phyloP scores from a whole-genome alignment of 2,329 filamentous ascomycete species.

The Alternaria solani region DNA sequence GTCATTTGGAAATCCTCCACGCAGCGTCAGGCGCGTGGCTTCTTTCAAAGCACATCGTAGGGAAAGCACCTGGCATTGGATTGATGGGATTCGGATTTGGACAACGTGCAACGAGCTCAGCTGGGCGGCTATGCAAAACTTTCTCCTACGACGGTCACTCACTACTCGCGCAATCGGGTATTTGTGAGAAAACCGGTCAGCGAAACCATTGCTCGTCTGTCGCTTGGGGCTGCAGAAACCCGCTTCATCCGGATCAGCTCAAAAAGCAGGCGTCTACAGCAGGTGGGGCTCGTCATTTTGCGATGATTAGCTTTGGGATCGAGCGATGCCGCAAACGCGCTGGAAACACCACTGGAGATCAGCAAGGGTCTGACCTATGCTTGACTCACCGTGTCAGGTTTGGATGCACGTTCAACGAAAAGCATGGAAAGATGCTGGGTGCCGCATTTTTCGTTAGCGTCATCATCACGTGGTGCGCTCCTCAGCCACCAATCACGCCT shows the following conservation, averaged over 20 bases:
- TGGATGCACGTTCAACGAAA: neutral
- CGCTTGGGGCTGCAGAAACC: neutral
- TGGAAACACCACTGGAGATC: neutral
- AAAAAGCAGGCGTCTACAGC: neutral
- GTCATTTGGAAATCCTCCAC: neutral
- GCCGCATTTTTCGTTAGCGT: conserved; percentile 7
- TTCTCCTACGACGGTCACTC: neutral
- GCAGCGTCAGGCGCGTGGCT: neutral
- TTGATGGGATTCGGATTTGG: neutral
- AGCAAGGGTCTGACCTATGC: neutral
- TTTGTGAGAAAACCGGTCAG: neutral
- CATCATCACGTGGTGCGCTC: conserved; percentile 9
- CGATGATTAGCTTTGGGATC: neutral
- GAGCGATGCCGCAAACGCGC: neutral
- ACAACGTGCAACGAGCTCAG: neutral
- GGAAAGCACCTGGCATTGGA: neutral
- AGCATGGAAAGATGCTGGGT: neutral
- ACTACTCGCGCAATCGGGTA: neutral
- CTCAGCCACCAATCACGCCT: neutral
- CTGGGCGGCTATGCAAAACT: neutral
- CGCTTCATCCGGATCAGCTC: neutral
- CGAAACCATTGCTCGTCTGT: neutral
- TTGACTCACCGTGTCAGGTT: neutral
- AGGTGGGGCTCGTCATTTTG: neutral
- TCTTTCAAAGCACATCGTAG: neutral